phyloP scores from a whole-genome alignment of 768 basidiomycete genomes.

The Nidularia pulvinata region DNA sequence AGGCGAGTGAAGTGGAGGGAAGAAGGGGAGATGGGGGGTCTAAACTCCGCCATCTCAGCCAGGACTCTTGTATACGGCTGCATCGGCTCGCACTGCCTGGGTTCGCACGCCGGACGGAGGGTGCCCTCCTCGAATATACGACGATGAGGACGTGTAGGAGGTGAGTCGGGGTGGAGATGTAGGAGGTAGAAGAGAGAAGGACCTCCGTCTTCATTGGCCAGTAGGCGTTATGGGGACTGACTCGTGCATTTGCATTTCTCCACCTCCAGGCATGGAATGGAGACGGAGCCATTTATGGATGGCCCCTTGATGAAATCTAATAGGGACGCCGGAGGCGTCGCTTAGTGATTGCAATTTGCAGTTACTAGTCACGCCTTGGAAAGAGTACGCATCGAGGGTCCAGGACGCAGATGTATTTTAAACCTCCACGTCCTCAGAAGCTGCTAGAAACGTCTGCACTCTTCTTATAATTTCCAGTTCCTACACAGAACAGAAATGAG shows the following conservation, averaged over 20 bases:
- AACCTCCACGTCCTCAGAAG: no score
- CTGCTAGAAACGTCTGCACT: no score
- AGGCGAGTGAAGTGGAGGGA: slow-evolving; percentile 17
- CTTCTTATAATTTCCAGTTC: no score
- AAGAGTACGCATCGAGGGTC: neutral
- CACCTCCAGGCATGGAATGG: neutral
- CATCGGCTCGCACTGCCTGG: slow-evolving; percentile 23
- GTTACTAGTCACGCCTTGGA: neutral
- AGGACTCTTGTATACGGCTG: slow-evolving; percentile 8
- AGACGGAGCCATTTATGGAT: slow-evolving; percentile 5
- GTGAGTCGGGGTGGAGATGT: neutral
- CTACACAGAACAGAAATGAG: no score
- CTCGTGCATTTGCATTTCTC: neutral
- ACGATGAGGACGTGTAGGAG: neutral
- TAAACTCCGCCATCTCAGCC: slow-evolving; percentile 22
- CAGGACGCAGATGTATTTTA: neutral
- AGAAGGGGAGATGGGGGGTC: slow-evolving; percentile 12
- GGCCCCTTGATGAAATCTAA: slow-evolving; percentile 9
- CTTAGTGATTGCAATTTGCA: neutral
- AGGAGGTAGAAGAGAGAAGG: neutral
- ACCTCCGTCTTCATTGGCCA: neutral
- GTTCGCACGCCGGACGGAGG: slow-evolving; percentile 14
- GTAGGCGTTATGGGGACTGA: neutral
- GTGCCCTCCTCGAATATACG: neutral
- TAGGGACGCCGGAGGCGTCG: neutral